A percentile compares a stretch with the other conserved stretches of the same genome.
phyloP scores from a whole-genome alignment of 306 rosid species.

The Begonia masoniana region DNA sequence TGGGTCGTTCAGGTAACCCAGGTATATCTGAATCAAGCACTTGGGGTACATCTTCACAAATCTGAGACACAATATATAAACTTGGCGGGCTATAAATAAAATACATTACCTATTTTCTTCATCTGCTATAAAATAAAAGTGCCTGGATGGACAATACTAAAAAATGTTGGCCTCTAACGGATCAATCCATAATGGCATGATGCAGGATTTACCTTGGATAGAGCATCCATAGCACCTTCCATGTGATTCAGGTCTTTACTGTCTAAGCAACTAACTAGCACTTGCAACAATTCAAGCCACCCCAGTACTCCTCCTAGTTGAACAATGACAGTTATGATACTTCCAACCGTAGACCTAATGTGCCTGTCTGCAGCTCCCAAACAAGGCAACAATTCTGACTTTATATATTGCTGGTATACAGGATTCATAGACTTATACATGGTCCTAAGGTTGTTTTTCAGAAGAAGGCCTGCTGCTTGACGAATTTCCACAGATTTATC shows the following conservation, averaged over 20 bases:
- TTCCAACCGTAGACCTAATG: slow-evolving; percentile 84
- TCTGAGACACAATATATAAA: slow-evolving; percentile 23
- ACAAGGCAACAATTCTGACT: slow-evolving; percentile 90
- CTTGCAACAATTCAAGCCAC: slow-evolving; percentile 95
- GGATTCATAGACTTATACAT: slow-evolving; percentile 45
- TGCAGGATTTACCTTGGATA: slow-evolving; percentile 61
- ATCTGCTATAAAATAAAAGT: not conserved
- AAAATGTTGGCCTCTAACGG: not conserved
- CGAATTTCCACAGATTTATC: slow-evolving; percentile 83
- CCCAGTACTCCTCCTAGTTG: slow-evolving; percentile 73
- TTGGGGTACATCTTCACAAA: slow-evolving; percentile 98
- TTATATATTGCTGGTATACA: slow-evolving; percentile 68
- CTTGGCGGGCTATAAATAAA: too few species aligned
- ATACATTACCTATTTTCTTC: too few species aligned
- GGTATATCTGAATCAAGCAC: slow-evolving; percentile 82
- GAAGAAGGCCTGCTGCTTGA: slow-evolving; percentile 85
- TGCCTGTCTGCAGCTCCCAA: slow-evolving; percentile 83
- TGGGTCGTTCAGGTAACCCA: slow-evolving; percentile 94
- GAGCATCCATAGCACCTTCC: slow-evolving; percentile 99
- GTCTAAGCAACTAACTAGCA: slow-evolving; percentile 82
- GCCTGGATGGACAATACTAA: not conserved
- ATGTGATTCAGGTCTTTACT: slow-evolving; percentile 80
- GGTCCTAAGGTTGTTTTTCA: slow-evolving; percentile 81
- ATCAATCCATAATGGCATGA: not conserved
- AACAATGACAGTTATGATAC: slow-evolving; percentile 70